Base-by-base conservation (phyloP, 1,284 basidiomycete genomes). In the Paramarasmius palmivorus region DNA sequence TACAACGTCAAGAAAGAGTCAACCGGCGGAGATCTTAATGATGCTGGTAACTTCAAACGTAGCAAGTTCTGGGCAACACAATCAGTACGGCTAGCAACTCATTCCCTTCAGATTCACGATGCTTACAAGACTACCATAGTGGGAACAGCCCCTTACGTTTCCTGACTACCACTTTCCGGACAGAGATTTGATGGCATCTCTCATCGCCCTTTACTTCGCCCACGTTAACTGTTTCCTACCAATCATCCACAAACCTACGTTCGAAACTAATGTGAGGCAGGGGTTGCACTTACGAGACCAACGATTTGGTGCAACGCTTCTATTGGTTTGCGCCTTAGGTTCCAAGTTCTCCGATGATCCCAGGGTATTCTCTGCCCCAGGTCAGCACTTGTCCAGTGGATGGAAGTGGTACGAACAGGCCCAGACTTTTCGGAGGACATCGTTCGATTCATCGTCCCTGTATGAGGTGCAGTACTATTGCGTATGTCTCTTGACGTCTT, bases 401-500 rank as follows among this genome's bases (percentile, higher is more conserved):
- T 82, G 79, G 79, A 72, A 72, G 40, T 83, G 75, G 67, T 73
- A 81, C 49, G 68, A 68, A n/a, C 73, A 76, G 38, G 67, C 79
- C 1, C 60, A 55, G 34, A 40, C 65, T 45, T 60, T 71, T 19
- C 68, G 63, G 52, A 67, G 61, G 26, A 64, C 65, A 2, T 63
- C 73, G 5, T 42, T 73, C n/a, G 54, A 57, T 1, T 66, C 73
- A 10, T 72, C 73, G 6, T 63, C 62, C 3, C 53, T 76, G 19
- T 73, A 69, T 44, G 74, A 78, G 37, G 47, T 77, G n/a, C 74
- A 77, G 51, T 65, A 46, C 26, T 26, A 46, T n/a, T 46, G 44
- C 25, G 44, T 46, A 32, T 7, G 44, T 46, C 14, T 15, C 10
- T 29, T 29, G 19, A 26, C 44, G 10, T 26, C 32, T 32, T 32